Percentiles rank a stretch among this genome's conserved stretches.
Conservation (phyloP, 495 filamentous ascomycete species). For the Chaetomidium leptoderma region DNA sequence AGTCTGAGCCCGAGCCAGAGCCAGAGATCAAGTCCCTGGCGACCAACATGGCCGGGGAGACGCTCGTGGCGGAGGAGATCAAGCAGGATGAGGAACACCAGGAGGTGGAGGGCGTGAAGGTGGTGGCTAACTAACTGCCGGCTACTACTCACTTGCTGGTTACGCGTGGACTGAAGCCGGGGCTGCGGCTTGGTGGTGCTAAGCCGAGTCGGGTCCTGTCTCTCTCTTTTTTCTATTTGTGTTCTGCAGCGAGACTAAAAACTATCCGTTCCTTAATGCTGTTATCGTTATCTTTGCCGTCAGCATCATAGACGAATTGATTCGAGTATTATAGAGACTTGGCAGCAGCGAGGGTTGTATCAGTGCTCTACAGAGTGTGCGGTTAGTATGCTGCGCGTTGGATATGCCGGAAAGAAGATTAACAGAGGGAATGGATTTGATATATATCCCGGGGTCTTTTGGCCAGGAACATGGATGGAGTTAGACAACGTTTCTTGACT, state of each 20-base stretch:
- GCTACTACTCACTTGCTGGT: too few species aligned
- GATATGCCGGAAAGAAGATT: too few species aligned
- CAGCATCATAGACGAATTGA: not conserved
- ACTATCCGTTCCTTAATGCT: not conserved
- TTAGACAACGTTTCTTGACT: too few species aligned
- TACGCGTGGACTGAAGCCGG: too few species aligned
- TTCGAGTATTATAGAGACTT: not conserved
- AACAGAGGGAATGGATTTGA: too few species aligned
- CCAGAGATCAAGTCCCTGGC: constrained; percentile 38
- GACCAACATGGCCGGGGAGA: constrained; percentile 56
- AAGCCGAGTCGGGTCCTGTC: not conserved
- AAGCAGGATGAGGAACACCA: constrained; percentile 31
- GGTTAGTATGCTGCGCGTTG: too few species aligned
- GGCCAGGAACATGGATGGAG: too few species aligned
- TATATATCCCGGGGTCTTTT: too few species aligned
- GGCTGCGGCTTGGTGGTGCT: not conserved
- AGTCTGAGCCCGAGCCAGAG: constrained; percentile 2
- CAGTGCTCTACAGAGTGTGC: too few species aligned
- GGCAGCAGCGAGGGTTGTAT: too few species aligned
- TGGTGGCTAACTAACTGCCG: constrained; percentile 22
- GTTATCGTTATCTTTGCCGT: not conserved
- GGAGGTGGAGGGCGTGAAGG: constrained; percentile 36
- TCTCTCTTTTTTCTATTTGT: not conserved
- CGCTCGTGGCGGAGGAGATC: constrained; percentile 40
- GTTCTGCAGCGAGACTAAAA: not conserved